Conservation (phyloP, 768 basidiomycete species). For the Kwoniella dendrophila region DNA sequence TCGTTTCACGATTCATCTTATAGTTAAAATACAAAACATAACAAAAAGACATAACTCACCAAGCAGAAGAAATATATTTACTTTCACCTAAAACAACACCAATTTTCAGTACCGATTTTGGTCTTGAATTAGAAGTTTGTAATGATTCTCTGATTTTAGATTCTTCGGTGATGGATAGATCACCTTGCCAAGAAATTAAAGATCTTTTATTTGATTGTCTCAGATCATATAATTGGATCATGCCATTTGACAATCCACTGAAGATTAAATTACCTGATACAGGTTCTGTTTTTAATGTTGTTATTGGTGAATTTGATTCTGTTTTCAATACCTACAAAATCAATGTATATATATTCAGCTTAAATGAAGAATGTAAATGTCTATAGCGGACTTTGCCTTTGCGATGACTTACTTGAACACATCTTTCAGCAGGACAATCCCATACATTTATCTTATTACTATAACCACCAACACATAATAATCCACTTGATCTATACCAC, state of each 20-base stretch:
- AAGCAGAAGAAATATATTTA: conserved; percentile 37
- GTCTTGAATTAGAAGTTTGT: too few species aligned
- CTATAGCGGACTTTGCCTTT: background rate
- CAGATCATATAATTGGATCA: conserved; percentile 41
- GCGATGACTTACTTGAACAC: conserved; percentile 32
- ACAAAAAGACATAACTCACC: conserved; percentile 27
- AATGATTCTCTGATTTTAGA: background rate
- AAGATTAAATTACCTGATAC: conserved; percentile 43
- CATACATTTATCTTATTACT: conserved; percentile 40
- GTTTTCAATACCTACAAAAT: conserved; percentile 20
- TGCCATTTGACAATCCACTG: conserved; percentile 35
- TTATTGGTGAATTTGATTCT: conserved; percentile 20
- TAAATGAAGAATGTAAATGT: background rate
- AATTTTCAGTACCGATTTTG: conserved; percentile 24
- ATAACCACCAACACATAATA: conserved; percentile 37
- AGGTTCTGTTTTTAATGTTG: conserved; percentile 42
- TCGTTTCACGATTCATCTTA: background rate
- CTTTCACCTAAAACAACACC: conserved; percentile 46
- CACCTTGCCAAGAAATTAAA: conserved; percentile 25
- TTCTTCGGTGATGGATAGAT: background rate
- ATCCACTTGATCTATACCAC: conserved; percentile 46
- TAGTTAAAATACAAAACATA: background rate
- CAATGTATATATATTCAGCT: conserved; percentile 4
- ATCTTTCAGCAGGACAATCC: conserved; percentile 48
- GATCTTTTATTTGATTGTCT: conserved; percentile 28